Conservation (phyloP, 176 grass and related monocot species). For the Alloteropsis semialata region DNA sequence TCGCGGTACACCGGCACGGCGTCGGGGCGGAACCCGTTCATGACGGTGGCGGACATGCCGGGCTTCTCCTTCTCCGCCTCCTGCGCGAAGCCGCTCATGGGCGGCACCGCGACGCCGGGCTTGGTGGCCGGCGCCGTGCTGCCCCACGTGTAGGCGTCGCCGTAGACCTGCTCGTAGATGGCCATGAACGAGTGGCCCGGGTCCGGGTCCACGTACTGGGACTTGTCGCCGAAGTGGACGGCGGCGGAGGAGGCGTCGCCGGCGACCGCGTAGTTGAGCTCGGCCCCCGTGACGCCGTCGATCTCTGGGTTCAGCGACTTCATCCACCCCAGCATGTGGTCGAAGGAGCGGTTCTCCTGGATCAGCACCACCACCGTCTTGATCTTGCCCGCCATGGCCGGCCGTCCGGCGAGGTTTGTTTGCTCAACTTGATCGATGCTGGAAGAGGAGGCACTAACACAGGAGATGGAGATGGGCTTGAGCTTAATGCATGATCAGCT, state of each 20-base stretch:
- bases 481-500: not conserved
- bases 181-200: slow-evolving; percentile 76
- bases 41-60: slow-evolving; percentile 42
- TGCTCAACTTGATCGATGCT: not conserved
- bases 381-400: slow-evolving; percentile 41
- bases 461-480: not conserved
- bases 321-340: slow-evolving; percentile 95
- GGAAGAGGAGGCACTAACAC: not conserved
- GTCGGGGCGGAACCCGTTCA: slow-evolving; percentile 67
- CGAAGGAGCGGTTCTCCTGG: slow-evolving; percentile 85
- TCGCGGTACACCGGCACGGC: slow-evolving; percentile 66
- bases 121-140: slow-evolving; percentile 41
- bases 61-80: slow-evolving; percentile 44
- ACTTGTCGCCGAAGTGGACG: slow-evolving; percentile 48
- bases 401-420: not conserved
- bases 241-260: slow-evolving; percentile 12
- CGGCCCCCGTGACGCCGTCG: slow-evolving; percentile 53
- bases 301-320: slow-evolving; percentile 57
- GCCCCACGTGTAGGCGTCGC: slow-evolving; percentile 39
- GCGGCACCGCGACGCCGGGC: slow-evolving; percentile 23
- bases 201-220: slow-evolving; percentile 74
- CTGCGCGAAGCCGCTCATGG: slow-evolving; percentile 78
- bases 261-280: slow-evolving; percentile 42
- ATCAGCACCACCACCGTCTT: slow-evolving; percentile 84
- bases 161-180: slow-evolving; percentile 78